phyloP scores from a whole-genome alignment of 345 rosid genomes.

The Draba incana region DNA sequence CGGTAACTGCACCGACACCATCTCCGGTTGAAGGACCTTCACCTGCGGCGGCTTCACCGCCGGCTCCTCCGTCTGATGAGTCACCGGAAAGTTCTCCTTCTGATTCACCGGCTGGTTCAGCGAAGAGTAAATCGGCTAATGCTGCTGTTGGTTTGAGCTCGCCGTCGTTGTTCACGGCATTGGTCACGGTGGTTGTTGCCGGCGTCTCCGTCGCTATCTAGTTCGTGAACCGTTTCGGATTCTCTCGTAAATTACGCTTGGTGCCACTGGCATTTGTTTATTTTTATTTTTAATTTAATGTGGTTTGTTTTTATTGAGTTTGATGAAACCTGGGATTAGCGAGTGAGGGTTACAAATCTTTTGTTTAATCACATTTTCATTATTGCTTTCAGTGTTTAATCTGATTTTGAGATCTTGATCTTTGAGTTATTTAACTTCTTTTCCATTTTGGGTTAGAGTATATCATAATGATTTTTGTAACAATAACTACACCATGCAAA shows the following conservation, averaged over 20 bases:
- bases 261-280: constrained; percentile 33
- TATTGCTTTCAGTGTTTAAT: constrained; percentile 37
- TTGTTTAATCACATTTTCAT: constrained; percentile 24
- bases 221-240: constrained; percentile 24
- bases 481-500: neutral
- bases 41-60: constrained; percentile 75
- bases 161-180: constrained; percentile 45
- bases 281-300: constrained; percentile 7
- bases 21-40: constrained; percentile 60
- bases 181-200: constrained; percentile 38
- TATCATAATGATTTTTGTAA: neutral
- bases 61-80: constrained; percentile 65
- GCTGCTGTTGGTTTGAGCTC: constrained; percentile 50
- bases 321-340: constrained; percentile 23
- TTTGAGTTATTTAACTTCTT: constrained; percentile 1
- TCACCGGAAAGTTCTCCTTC: constrained; percentile 70
- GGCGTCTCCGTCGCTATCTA: constrained; percentile 46
- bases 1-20: constrained; percentile 55
- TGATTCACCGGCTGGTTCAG: constrained; percentile 55
- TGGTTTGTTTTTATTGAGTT: constrained; percentile 28
- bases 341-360: constrained; percentile 32
- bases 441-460: neutral
- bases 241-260: constrained; percentile 28
- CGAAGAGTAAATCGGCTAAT: constrained; percentile 52
- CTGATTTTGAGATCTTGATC: constrained; percentile 14